Evolutionary conservation across 208 protist genomes (phyloP).

Genomic region (Wallacemonas sp.): DNA sequence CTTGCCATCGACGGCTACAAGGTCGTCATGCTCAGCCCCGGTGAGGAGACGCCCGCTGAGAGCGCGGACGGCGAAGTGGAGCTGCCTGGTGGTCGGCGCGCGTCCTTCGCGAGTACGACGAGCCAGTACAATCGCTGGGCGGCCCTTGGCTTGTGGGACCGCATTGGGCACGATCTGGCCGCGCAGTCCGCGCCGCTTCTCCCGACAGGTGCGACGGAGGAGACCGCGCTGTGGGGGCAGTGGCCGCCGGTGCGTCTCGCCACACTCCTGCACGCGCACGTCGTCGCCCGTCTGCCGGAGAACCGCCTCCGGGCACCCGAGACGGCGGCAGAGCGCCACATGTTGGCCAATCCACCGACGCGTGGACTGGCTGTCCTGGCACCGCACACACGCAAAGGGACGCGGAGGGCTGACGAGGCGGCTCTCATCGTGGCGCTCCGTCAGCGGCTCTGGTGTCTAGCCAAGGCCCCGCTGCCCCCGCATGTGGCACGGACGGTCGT

Average conservation of each 20-base stretch:
- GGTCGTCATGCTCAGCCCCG: constrained; percentile 19
- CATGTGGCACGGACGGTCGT: constrained; percentile 54
- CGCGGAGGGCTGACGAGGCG: too few relatives aligned
- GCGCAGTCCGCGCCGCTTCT: not conserved
- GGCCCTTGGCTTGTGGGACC: not conserved
- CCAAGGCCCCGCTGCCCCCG: constrained; percentile 36
- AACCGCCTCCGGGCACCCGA: not conserved
- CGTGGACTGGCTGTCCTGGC: constrained; percentile 19
- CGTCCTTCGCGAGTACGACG: constrained; percentile 28
- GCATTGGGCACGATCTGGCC: not conserved
- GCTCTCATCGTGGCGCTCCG: constrained; percentile 41
- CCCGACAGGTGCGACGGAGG: not conserved
- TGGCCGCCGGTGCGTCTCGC: constrained; percentile 23
- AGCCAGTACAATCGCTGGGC: constrained; percentile 9
- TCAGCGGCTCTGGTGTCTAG: constrained; percentile 51
- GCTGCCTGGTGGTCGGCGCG: not conserved
- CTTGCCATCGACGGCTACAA: constrained; percentile 31
- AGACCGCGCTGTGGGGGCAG: constrained; percentile 20
- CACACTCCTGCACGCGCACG: constrained; percentile 24
- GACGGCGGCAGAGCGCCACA: constrained; percentile 22
- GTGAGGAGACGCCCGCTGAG: not conserved
- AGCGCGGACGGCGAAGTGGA: not conserved
- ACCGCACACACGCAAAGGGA: too few relatives aligned
- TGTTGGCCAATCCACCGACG: constrained; percentile 28
- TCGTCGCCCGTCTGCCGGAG: constrained; percentile 10